Base-by-base conservation (phyloP, 495 filamentous ascomycete genomes). In the Aspergillus coremiiformis region DNA sequence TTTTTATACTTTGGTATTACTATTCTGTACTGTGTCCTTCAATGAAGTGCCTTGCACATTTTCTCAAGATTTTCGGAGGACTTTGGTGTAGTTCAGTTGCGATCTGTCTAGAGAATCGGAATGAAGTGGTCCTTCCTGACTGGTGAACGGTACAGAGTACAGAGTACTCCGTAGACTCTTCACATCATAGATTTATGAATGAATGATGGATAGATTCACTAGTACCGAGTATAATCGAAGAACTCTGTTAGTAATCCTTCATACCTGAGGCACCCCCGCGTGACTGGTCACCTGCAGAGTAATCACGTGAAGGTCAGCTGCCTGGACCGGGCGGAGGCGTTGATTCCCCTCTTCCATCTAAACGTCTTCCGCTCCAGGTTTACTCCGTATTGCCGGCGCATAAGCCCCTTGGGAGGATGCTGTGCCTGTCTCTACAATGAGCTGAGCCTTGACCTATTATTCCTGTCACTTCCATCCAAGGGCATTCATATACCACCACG, bases 351-450 rank as follows among this genome's bases (percentile, higher is more conserved):
- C 35, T 41, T 41, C 23, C 17, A 17, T 29, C 48, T 21, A 58
- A 52, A 46, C 56, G 35, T 51, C 60, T 56, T 52, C 59, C 57
- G 56, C 57, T 55, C 33, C 56, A 53, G 23, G 47, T 46, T 14
- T 37, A 33, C 48, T 52, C 21, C n/a, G n/a, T n/a, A n/a, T n/a
- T n/a, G n/a, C n/a, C 54, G 50, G 47, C 29, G 17, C 30, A 27
- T 30, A 26, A 39, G n/a, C 32, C 7, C 53, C 41, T 44, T 51
- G 44, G 32, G 64, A 61, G 24, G 33, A 64, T 70, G 59, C 53
- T 58, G 53, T 49, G 56, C 54, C 57, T 47, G 50, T 48, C 39
- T 56, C 44, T 66, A 66, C 61, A 52, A 73, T 73, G 70, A 62
- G 50, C 57, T 41, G 61, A 20, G 37, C 10, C 23, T 56, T 29